These are phyloP conservation scores for Rhodotorula sp. DNA, from an alignment of 1,284 basidiomycete genomes.

Conservation along the genomic window DNA sequence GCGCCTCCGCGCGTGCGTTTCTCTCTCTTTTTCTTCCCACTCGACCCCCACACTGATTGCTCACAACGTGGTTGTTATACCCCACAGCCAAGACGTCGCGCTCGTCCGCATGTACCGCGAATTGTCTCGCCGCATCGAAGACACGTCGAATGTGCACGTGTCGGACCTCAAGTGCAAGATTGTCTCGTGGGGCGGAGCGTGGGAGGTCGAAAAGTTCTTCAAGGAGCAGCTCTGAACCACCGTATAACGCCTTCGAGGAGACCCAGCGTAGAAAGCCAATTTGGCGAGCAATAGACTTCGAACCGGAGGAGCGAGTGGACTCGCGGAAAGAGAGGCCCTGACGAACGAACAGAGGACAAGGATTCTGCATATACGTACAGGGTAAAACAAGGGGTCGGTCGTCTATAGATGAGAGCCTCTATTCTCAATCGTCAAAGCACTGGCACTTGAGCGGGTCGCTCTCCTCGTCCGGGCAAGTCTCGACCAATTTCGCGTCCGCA, in stretches of 20 bases:
- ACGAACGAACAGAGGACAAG: no score
- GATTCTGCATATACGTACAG: background rate
- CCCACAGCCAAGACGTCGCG: slow-evolving; percentile 66
- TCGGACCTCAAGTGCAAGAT: slow-evolving; percentile 67
- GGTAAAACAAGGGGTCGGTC: background rate
- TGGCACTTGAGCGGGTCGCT: slow-evolving; percentile 35
- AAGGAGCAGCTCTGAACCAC: slow-evolving; percentile 18
- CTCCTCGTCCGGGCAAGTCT: slow-evolving; percentile 39
- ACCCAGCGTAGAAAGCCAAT: background rate
- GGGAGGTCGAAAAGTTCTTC: slow-evolving; percentile 87
- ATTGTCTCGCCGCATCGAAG: slow-evolving; percentile 69
- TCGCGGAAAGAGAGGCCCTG: no score
- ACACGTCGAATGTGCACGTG: slow-evolving; percentile 61
- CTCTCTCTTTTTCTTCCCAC: no score
- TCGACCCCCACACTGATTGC: background rate
- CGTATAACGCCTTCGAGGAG: no score
- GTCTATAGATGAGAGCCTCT: background rate
- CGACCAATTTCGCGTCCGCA: slow-evolving; percentile 31
- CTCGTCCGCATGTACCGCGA: slow-evolving; percentile 75
- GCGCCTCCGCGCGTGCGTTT: slow-evolving; percentile 66
- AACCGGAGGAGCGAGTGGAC: background rate
- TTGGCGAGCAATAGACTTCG: background rate
- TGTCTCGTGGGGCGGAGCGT: slow-evolving; percentile 84
- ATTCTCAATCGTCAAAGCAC: slow-evolving; percentile 31
- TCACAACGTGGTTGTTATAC: background rate